phyloP scores from a whole-genome alignment of 192 early-diverging fungal genomes.

The Coemansia sp. region DNA sequence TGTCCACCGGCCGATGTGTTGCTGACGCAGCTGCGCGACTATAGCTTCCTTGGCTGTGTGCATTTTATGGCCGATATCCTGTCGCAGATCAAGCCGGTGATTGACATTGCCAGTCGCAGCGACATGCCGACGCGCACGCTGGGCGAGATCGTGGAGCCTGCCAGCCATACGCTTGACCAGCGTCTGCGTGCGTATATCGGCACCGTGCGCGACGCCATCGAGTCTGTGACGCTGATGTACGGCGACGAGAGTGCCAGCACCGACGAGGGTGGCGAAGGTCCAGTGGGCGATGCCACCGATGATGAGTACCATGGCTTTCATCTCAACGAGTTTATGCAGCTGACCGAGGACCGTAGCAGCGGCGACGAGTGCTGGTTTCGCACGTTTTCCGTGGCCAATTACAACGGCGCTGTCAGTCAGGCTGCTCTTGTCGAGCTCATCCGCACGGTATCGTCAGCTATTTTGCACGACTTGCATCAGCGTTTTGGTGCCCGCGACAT shows the following conservation, averaged over 20 bases:
- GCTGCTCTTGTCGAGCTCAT: slow-evolving; percentile 40
- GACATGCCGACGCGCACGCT: slow-evolving; percentile 34
- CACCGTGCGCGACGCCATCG: slow-evolving; percentile 37
- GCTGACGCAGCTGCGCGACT: slow-evolving; percentile 41
- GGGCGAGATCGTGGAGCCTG: slow-evolving; percentile 22
- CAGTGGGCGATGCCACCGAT: neutral
- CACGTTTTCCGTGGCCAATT: slow-evolving; percentile 32
- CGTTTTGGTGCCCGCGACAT: slow-evolving; percentile 33
- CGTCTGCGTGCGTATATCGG: slow-evolving; percentile 39
- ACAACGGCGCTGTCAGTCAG: slow-evolving; percentile 27
- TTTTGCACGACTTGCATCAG: slow-evolving; percentile 41
- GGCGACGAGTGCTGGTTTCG: slow-evolving; percentile 29
- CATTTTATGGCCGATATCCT: slow-evolving; percentile 53
- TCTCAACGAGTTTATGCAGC: slow-evolving; percentile 51
- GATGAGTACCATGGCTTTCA: slow-evolving; percentile 47
- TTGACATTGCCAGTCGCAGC: slow-evolving; percentile 28
- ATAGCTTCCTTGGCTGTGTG: slow-evolving; percentile 47
- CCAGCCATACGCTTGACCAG: slow-evolving; percentile 37
- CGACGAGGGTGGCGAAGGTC: neutral
- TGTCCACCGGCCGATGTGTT: slow-evolving; percentile 42
- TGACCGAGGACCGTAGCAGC: slow-evolving; percentile 23
- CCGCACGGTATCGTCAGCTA: slow-evolving; percentile 41
- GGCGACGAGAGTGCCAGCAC: slow-evolving; percentile 32
- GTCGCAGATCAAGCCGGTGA: slow-evolving; percentile 41
- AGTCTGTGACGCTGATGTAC: slow-evolving; percentile 51